Conservation (phyloP, 805 yeast genomes). For the Schizosaccharomyces japonicus region DNA sequence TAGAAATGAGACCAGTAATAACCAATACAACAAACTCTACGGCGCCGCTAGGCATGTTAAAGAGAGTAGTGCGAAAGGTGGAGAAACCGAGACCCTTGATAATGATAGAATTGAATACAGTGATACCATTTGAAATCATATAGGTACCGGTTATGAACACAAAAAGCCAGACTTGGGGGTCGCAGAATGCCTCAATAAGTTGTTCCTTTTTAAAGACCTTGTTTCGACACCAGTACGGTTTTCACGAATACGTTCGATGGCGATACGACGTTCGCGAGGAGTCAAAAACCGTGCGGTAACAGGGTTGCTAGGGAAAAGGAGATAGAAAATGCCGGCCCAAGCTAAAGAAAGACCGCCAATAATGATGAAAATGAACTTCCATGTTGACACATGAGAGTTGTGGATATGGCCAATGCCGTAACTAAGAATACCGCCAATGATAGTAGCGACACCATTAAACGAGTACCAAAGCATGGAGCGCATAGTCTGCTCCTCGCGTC, state of each 20-base stretch:
- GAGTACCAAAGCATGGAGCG: slow-evolving; percentile 22
- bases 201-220: slow-evolving; percentile 31
- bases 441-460: slow-evolving; percentile 19
- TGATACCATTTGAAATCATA: slow-evolving; percentile 21
- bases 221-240: slow-evolving; percentile 38
- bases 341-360: slow-evolving; percentile 33
- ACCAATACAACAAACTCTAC: slow-evolving; percentile 16
- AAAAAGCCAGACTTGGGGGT: slow-evolving; percentile 23
- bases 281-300: slow-evolving; percentile 15
- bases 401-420: slow-evolving; percentile 21
- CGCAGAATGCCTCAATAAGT: slow-evolving; percentile 27
- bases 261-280: slow-evolving; percentile 21
- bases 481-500: slow-evolving; percentile 23
- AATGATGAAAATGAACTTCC: slow-evolving; percentile 38
- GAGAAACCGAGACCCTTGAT: slow-evolving; percentile 24
- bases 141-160: slow-evolving; percentile 21
- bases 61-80: slow-evolving; percentile 20
- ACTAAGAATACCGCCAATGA: slow-evolving; percentile 27
- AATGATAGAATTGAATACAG: slow-evolving; percentile 21
- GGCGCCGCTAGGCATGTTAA: slow-evolving; percentile 27
- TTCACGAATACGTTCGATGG: slow-evolving; percentile 27
- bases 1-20: not conserved
- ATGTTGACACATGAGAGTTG: slow-evolving; percentile 22
- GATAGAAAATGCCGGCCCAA: slow-evolving; percentile 10
- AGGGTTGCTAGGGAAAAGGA: slow-evolving; percentile 30